phyloP scores from a whole-genome alignment of 495 filamentous ascomycete genomes.

The Aspergillus hancockii region DNA sequence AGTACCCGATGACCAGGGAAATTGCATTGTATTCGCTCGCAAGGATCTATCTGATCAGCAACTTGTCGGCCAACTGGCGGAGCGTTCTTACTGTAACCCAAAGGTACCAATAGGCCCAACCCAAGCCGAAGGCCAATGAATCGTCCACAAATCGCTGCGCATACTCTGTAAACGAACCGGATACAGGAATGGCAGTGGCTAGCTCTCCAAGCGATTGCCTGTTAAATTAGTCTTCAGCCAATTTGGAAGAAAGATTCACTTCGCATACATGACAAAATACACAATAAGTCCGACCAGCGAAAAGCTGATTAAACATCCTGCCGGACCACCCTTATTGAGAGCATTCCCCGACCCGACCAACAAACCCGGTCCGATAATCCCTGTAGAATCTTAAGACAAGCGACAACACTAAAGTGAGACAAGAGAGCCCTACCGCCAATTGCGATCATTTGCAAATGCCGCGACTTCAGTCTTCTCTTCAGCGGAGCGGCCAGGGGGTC shows the following conservation, averaged over 20 bases:
- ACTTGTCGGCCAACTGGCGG: not conserved
- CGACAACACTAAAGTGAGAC: slow-evolving; percentile 17
- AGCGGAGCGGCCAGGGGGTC: slow-evolving; percentile 33
- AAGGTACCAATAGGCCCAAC: slow-evolving; percentile 61
- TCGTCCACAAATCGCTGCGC: slow-evolving; percentile 57
- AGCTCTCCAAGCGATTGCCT: slow-evolving; percentile 59
- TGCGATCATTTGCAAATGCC: slow-evolving; percentile 73
- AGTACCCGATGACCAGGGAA: slow-evolving; percentile 42
- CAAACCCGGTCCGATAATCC: slow-evolving; percentile 49
- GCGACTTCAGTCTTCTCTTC: slow-evolving; percentile 59
- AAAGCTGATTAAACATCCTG: slow-evolving; percentile 64
- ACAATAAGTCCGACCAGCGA: slow-evolving; percentile 61
- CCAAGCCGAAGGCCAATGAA: slow-evolving; percentile 52
- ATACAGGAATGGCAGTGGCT: slow-evolving; percentile 55
- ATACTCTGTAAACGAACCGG: slow-evolving; percentile 58
- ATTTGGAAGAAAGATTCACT: not conserved
- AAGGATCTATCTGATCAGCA: slow-evolving; percentile 34
- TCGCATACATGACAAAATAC: slow-evolving; percentile 57
- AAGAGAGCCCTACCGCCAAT: slow-evolving; percentile 52
- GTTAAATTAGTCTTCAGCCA: not conserved
- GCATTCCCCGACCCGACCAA: slow-evolving; percentile 61
- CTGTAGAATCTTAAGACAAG: slow-evolving; percentile 19
- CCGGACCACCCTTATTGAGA: slow-evolving; percentile 60
- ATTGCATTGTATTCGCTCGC: slow-evolving; percentile 55
- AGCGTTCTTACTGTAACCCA: slow-evolving; percentile 48